Conservation (phyloP, 177 flowering plant genomes). For the Vitis hybrid region DNA sequence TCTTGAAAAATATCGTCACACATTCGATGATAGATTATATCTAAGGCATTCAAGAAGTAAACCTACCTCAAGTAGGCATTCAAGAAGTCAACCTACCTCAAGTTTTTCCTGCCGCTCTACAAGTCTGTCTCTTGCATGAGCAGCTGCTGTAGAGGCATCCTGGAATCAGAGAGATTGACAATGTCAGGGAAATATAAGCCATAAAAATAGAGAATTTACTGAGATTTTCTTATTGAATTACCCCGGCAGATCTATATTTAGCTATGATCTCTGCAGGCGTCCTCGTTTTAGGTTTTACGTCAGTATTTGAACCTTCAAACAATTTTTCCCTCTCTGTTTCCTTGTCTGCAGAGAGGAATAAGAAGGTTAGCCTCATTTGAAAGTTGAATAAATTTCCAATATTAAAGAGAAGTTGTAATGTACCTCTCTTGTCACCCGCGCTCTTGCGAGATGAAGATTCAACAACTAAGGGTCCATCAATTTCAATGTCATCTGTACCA, state of each 20-base stretch:
- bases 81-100: conserved; percentile 42
- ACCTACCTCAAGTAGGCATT: conserved; percentile 58
- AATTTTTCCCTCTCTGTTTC: conserved; percentile 57
- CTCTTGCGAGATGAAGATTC: conserved; percentile 33
- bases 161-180: conserved; percentile 31
- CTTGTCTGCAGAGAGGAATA: conserved; percentile 37
- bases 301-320: conserved; percentile 59
- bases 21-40: background rate
- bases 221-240: conserved; percentile 15
- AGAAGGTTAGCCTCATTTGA: background rate
- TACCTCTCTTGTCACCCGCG: conserved; percentile 42
- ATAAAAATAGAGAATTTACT: conserved; percentile 1
- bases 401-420: background rate
- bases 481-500: conserved; percentile 75
- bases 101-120: conserved; percentile 73
- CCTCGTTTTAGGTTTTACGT: conserved; percentile 58
- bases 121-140: conserved; percentile 73
- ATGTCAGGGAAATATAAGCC: background rate
- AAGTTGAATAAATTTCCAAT: conserved; percentile 1
- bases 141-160: conserved; percentile 75
- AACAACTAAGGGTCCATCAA: conserved; percentile 53
- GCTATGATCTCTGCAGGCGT: conserved; percentile 84
- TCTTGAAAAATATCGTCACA: no score
- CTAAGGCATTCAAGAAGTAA: background rate
- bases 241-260: conserved; percentile 69